Base-by-base conservation (phyloP, 2,329 filamentous ascomycete species). In the Botrytis sinoallii region DNA sequence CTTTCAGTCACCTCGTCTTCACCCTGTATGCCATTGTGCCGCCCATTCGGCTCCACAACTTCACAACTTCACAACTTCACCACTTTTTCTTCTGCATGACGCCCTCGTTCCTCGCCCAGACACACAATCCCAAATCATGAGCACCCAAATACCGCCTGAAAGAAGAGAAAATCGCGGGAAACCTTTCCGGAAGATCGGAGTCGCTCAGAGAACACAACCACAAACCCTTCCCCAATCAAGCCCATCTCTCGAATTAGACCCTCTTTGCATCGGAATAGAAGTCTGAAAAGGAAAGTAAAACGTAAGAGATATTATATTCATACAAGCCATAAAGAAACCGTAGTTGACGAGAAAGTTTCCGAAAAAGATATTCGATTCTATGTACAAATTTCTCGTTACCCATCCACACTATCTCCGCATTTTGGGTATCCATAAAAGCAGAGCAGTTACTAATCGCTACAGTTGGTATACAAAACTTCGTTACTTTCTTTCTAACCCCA, bases 391-490 rank as follows among this genome's bases (percentile, higher is more conserved):
- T 10, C 9, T 57, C 35, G n/a, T 57, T 32, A 16, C 10, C 35
- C 48, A 57, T 18, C 38, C 25, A 40, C 38, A 67, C 8, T 40
- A 55, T 55, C 46, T 55, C 65, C 16, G 65, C 35, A 12, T 68
- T 68, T 57, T 68, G 57, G 48, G 66, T 69, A 69, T 69, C 66
- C 32, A 42, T 69, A 59, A 69, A 57, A 42, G 38, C 66, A 57
- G 25, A 57, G 66, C 16, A 69, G n/a, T 29, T 57, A 32, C 65
- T 69, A 69, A 69, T 57, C 66, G 52, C 66, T 69, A 69, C 66
- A 69, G 10, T 29, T 57, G 48, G 57, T 69, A 70, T 70, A 70
- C 44, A 70, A 82, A 70, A 44, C 10, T 60, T 9, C 44, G 20
- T 18, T 18, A 29, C 40, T 38, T 63, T 12, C n/a, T 55, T 38